Evolutionary conservation across 2,329 filamentous ascomycete species (phyloP).

Genomic region (Coleophoma eucalyptorum): DNA sequence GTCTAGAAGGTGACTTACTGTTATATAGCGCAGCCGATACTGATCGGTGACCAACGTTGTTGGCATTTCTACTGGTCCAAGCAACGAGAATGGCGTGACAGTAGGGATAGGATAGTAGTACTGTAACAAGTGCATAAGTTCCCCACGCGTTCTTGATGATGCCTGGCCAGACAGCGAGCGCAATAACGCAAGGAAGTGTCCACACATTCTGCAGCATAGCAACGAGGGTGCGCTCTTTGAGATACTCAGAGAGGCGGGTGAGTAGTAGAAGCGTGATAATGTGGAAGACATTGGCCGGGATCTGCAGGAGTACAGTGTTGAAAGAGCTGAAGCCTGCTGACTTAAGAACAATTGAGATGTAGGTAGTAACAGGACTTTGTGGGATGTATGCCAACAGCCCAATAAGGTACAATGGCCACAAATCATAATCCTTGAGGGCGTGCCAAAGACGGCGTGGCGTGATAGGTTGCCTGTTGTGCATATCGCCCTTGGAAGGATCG

Average conservation of each 20-base stretch:
- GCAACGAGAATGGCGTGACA: constrained; percentile 27
- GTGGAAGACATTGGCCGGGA: constrained; percentile 40
- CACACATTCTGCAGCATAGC: constrained; percentile 32
- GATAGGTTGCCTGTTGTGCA: constrained; percentile 58
- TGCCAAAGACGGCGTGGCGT: constrained; percentile 46
- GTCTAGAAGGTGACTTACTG: too few species aligned
- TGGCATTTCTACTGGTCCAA: constrained; percentile 53
- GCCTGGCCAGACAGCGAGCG: constrained; percentile 26
- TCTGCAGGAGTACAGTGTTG: constrained; percentile 40
- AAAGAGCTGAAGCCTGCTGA: constrained; percentile 30
- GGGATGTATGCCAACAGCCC: constrained; percentile 47
- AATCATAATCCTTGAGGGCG: constrained; percentile 52
- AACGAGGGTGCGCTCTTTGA: constrained; percentile 33
- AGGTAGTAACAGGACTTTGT: constrained; percentile 40
- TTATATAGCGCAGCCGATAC: constrained; percentile 63
- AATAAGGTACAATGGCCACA: constrained; percentile 50
- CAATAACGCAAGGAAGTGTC: constrained; percentile 35
- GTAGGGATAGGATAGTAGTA: constrained; percentile 22
- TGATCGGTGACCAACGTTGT: constrained; percentile 57
- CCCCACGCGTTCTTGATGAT: constrained; percentile 27
- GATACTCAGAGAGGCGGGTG: constrained; percentile 38
- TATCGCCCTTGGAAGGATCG: constrained; percentile 44
- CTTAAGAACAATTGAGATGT: constrained; percentile 50
- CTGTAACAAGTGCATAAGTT: constrained; percentile 30
- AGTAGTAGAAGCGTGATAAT: constrained; percentile 40